A percentile compares a stretch with the other conserved stretches of the same genome.
phyloP scores from a whole-genome alignment of 306 rosid genomes.

The Cercis canadensis region DNA sequence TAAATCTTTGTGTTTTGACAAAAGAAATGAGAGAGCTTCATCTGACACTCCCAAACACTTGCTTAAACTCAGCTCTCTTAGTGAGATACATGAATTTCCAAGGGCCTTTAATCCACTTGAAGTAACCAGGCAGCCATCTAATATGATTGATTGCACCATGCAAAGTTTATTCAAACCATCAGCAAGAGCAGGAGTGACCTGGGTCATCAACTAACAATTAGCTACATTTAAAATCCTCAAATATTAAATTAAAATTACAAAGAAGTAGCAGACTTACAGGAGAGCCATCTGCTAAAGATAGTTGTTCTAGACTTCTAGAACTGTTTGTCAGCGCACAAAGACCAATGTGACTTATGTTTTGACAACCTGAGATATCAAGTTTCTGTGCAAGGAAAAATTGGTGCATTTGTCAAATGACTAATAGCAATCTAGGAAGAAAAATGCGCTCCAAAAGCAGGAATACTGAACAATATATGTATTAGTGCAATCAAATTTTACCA shows the following conservation, averaged over 20 bases:
- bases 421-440: slow-evolving; percentile 26
- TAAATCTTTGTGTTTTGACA: slow-evolving; percentile 76
- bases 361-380: slow-evolving; percentile 88
- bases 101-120: slow-evolving; percentile 76
- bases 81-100: slow-evolving; percentile 70
- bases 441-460: slow-evolving; percentile 2
- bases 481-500: no score
- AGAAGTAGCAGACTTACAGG: slow-evolving; percentile 62
- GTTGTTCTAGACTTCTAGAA: slow-evolving; percentile 62
- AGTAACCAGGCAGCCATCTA: slow-evolving; percentile 76
- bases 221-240: slow-evolving; percentile 22
- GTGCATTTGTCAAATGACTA: slow-evolving; percentile 26
- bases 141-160: slow-evolving; percentile 71
- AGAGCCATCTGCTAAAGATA: slow-evolving; percentile 71
- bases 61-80: slow-evolving; percentile 82
- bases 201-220: slow-evolving; percentile 44
- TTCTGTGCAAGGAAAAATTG: slow-evolving; percentile 56
- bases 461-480: background rate
- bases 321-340: slow-evolving; percentile 65
- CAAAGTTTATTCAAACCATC: slow-evolving; percentile 71
- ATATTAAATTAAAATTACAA: background rate
- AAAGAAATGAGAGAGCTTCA: slow-evolving; percentile 71
- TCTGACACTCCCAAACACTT: slow-evolving; percentile 88
- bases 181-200: slow-evolving; percentile 80
- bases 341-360: slow-evolving; percentile 66